These are phyloP conservation scores for Sclerotinia subarctica DNA, from an alignment of 2,329 filamentous ascomycete genomes.

Conservation along the genomic window DNA sequence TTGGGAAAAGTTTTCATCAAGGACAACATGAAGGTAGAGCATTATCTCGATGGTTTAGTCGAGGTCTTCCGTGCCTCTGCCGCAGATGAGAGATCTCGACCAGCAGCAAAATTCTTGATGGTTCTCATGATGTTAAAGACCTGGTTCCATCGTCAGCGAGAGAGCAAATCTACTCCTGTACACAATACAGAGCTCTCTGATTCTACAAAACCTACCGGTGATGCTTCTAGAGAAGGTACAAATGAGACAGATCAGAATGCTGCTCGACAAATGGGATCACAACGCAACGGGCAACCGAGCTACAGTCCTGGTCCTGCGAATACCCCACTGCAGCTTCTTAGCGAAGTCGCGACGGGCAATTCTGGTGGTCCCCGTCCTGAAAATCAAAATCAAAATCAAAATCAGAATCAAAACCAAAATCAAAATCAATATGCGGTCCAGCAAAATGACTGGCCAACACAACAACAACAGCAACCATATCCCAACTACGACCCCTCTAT, in stretches of 20 bases:
- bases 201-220: background rate
- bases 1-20: conserved; percentile 68
- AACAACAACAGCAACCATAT: conserved; percentile 25
- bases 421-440: conserved; percentile 27
- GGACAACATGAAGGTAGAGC: conserved; percentile 61
- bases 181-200: background rate
- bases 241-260: background rate
- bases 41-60: conserved; percentile 68
- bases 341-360: conserved; percentile 43
- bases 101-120: conserved; percentile 67
- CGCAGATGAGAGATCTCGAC: conserved; percentile 60
- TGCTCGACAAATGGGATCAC: background rate
- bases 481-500: conserved; percentile 26
- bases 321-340: conserved; percentile 41
- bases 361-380: conserved; percentile 32
- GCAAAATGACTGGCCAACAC: conserved; percentile 31
- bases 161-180: conserved; percentile 27
- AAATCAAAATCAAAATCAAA: conserved; percentile 28
- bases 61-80: conserved; percentile 64
- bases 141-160: conserved; percentile 48
- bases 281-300: conserved; percentile 27
- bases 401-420: conserved; percentile 28
- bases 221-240: background rate
- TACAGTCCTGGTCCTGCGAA: conserved; percentile 37
- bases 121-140: conserved; percentile 67